phyloP scores from a whole-genome alignment of 805 yeast genomes.

The Kodamaea hsintzibuensis region DNA sequence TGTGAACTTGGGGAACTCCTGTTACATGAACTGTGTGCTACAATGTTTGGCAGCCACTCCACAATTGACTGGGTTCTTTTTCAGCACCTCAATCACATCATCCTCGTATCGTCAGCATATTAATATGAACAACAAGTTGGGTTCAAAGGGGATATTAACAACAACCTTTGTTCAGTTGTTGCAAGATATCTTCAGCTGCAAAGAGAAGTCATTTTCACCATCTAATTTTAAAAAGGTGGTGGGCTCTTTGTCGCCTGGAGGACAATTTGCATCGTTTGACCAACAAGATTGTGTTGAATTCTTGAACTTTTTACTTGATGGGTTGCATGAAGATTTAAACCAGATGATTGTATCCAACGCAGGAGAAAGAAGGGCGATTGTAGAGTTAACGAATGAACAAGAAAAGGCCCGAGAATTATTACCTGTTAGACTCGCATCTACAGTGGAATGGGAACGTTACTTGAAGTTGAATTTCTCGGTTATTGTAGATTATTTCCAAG shows the following conservation, averaged over 20 bases:
- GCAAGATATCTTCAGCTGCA: conserved; percentile 51
- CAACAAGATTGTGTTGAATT: conserved; percentile 90
- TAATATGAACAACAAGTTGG: conserved; percentile 70
- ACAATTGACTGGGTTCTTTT: conserved; percentile 61
- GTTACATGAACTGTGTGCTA: conserved; percentile 89
- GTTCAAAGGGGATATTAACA: conserved; percentile 79
- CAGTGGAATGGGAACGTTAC: conserved; percentile 91
- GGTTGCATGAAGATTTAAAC: conserved; percentile 82
- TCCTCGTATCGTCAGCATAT: conserved; percentile 66
- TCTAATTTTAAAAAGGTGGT: conserved; percentile 61
- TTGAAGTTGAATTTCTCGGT: conserved; percentile 75
- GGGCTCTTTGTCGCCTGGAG: conserved; percentile 61
- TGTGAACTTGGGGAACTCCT: conserved; percentile 82
- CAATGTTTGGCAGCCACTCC: conserved; percentile 82
- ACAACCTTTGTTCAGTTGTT: conserved; percentile 64
- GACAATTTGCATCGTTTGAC: conserved; percentile 62
- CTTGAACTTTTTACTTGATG: conserved; percentile 70
- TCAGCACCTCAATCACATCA: conserved; percentile 29
- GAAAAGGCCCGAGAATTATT: conserved; percentile 70
- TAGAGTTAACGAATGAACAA: conserved; percentile 60
- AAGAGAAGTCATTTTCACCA: conserved; percentile 56
- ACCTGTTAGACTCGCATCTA: conserved; percentile 77
- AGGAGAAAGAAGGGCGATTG: conserved; percentile 37
- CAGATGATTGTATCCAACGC: conserved; percentile 45
- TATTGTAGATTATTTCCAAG: conserved; percentile 81